Evolutionary conservation across 805 yeast genomes (phyloP).

Genomic region (Candida khao-thaluensis): DNA sequence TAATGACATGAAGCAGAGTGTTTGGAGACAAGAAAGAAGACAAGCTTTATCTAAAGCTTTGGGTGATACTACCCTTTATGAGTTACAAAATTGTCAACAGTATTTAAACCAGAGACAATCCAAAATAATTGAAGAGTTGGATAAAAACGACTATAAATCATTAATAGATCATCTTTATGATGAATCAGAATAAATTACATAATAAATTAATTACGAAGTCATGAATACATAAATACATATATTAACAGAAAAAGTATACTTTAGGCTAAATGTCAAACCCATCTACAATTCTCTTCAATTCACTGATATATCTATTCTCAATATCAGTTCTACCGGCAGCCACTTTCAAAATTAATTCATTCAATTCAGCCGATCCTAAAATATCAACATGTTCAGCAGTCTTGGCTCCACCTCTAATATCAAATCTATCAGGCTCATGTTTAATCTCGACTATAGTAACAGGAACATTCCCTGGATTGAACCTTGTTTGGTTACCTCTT

Average conservation of each 20-base stretch:
- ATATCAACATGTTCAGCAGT: constrained; percentile 98
- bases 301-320: constrained; percentile 56
- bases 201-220: no score
- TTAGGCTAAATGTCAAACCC: constrained; percentile 36
- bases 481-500: constrained; percentile 54
- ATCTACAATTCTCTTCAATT: constrained; percentile 60
- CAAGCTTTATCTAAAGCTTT: constrained; percentile 6
- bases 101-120: neutral
- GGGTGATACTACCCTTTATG: constrained; percentile 6
- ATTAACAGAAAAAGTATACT: no score
- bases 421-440: constrained; percentile 92
- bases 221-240: no score
- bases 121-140: neutral
- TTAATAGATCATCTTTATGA: neutral
- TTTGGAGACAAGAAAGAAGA: constrained; percentile 10
- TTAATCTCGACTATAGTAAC: constrained; percentile 87
- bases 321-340: constrained; percentile 83
- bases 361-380: constrained; percentile 87
- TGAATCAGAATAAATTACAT: no score
- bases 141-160: neutral
- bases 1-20: constrained; percentile 5
- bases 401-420: constrained; percentile 94
- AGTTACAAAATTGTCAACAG: constrained; percentile 4
- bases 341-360: constrained; percentile 77
- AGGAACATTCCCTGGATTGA: constrained; percentile 72